These are phyloP conservation scores for Lipomyces sp. DNA, from an alignment of 805 yeast species.

Conservation along the genomic window DNA sequence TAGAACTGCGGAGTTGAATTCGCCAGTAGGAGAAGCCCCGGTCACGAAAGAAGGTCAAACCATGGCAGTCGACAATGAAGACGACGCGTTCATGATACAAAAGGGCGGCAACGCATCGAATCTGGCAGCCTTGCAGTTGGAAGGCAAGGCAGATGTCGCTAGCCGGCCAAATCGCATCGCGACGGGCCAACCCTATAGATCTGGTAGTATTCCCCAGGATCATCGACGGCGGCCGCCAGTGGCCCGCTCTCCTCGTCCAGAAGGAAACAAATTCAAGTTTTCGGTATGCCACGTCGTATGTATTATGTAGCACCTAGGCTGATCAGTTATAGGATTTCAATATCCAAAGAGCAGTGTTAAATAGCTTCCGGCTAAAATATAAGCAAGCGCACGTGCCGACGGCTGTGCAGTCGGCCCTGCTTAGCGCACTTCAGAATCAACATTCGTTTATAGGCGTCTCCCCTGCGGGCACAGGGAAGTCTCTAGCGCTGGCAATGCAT, in stretches of 20 bases:
- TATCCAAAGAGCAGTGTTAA: constrained; percentile 24
- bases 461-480: constrained; percentile 46
- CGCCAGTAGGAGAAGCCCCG: not conserved
- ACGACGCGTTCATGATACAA: not conserved
- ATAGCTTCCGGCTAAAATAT: constrained; percentile 13
- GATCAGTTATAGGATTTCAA: constrained; percentile 17
- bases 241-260: not conserved
- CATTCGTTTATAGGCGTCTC: constrained; percentile 42
- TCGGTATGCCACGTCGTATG: not conserved
- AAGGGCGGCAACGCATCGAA: not conserved
- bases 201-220: not conserved
- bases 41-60: not conserved
- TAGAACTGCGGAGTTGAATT: not conserved
- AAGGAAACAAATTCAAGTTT: not conserved
- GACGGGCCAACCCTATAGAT: not conserved
- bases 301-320: not conserved
- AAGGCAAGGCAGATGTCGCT: not conserved
- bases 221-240: constrained; percentile 4
- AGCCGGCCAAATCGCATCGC: not conserved
- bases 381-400: constrained; percentile 22
- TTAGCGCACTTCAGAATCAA: constrained; percentile 19
- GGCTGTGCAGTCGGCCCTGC: constrained; percentile 22
- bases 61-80: not conserved
- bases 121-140: not conserved
- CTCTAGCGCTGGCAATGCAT: constrained; percentile 43